Percentiles rank a stretch among this genome's conserved stretches.
phyloP scores from a whole-genome alignment of 306 rosid species.

The Ormosia semicastrata region DNA sequence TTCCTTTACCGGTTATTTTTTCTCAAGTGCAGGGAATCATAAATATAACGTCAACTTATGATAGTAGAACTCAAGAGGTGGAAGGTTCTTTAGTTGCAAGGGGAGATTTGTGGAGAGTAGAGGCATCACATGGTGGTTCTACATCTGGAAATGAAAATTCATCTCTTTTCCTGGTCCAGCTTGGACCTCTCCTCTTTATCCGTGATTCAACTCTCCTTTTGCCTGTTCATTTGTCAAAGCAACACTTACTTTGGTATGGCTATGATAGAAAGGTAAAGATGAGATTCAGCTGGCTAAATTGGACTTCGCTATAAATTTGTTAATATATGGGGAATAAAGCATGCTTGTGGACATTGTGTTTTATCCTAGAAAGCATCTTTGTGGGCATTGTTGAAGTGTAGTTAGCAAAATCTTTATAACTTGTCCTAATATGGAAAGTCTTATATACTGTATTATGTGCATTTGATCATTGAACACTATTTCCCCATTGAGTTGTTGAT shows the following conservation, averaged over 20 bases:
- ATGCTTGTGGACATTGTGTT: constrained; percentile 6
- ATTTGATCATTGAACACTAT: background rate
- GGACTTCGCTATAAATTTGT: background rate
- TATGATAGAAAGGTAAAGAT: constrained; percentile 88
- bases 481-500: background rate
- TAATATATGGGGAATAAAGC: background rate
- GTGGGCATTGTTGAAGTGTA: background rate
- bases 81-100: constrained; percentile 87
- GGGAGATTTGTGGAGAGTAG: constrained; percentile 97
- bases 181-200: constrained; percentile 90
- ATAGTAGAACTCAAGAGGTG: constrained; percentile 80
- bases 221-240: constrained; percentile 94
- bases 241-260: constrained; percentile 97
- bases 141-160: constrained; percentile 77
- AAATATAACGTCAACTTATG: constrained; percentile 79
- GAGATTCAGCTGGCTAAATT: constrained; percentile 16
- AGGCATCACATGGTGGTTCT: constrained; percentile 83
- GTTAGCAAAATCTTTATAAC: background rate
- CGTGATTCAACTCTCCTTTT: constrained; percentile 94
- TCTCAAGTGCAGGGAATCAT: constrained; percentile 59
- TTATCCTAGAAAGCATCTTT: background rate
- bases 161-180: constrained; percentile 87
- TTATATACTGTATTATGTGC: background rate
- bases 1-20: constrained; percentile 25
- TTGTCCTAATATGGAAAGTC: background rate